Conservation (phyloP, 768 basidiomycete genomes). For the Antrodiella citrinella region DNA sequence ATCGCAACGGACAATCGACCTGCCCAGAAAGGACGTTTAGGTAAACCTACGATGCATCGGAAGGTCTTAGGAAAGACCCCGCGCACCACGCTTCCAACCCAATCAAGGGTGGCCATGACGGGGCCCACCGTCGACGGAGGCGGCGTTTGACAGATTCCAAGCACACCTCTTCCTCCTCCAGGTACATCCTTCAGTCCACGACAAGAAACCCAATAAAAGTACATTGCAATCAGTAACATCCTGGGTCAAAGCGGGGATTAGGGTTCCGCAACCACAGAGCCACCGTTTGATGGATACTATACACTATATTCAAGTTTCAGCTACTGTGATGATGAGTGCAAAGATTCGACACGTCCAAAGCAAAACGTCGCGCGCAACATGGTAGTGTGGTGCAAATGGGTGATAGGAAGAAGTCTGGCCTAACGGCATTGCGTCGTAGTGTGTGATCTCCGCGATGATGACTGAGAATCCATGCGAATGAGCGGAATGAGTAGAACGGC, state of each 20-base stretch:
- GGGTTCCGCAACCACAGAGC: no score
- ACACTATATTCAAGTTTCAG: no score
- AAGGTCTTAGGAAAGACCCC: not conserved
- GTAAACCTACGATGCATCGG: slow-evolving; percentile 9
- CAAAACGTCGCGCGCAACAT: no score
- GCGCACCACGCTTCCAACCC: not conserved
- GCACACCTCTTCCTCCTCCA: not conserved
- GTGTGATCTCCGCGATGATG: not conserved
- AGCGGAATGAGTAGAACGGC: not conserved
- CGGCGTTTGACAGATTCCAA: not conserved
- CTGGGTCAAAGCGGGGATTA: no score
- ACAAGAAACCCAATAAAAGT: no score
- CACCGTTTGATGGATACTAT: no score
- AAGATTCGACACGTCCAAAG: no score
- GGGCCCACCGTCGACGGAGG: not conserved
- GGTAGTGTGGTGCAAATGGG: no score
- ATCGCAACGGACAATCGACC: not conserved
- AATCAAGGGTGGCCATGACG: not conserved
- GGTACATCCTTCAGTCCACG: not conserved
- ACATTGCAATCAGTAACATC: no score
- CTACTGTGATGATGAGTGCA: no score
- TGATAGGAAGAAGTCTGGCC: no score
- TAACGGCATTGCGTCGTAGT: no score
- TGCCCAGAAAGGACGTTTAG: not conserved
- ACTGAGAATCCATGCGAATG: not conserved